A percentile compares a stretch with the other conserved stretches of the same genome.
Conservation (phyloP, 176 grass and related monocot genomes). For the Themeda triandra region DNA sequence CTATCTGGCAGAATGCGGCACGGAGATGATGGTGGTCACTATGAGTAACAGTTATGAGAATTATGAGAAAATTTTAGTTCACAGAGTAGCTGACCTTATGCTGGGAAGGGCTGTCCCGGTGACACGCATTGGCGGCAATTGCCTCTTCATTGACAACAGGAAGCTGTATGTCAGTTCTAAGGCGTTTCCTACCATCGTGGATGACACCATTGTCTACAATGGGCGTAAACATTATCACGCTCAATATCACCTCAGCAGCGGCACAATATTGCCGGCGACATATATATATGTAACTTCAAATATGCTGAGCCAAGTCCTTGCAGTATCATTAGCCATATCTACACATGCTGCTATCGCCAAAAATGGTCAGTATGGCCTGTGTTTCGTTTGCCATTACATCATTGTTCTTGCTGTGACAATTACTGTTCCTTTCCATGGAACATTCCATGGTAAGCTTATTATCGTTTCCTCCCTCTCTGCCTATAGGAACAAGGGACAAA, state of each 20-base stretch:
- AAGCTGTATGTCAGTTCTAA: neutral
- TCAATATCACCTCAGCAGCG: neutral
- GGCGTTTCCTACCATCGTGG: neutral
- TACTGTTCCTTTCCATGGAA: neutral
- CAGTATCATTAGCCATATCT: conserved; percentile 14
- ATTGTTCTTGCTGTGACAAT: neutral
- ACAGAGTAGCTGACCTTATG: neutral
- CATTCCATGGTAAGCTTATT: neutral
- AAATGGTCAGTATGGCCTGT: neutral
- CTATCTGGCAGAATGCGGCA: neutral
- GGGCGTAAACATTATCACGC: neutral
- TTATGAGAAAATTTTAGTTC: neutral
- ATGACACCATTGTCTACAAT: neutral
- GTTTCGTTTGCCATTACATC: neutral
- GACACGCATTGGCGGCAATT: neutral
- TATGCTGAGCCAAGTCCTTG: neutral
- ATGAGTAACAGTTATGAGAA: too few relatives aligned
- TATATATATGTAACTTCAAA: neutral
- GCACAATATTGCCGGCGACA: neutral
- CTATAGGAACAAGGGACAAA: conserved; percentile 30
- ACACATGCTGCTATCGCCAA: conserved; percentile 21
- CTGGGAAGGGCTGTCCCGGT: neutral
- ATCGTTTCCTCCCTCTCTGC: neutral
- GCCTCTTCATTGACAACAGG: neutral
- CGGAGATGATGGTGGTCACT: neutral